Conservation (phyloP, 306 rosid species). For the Lupinus albus region DNA sequence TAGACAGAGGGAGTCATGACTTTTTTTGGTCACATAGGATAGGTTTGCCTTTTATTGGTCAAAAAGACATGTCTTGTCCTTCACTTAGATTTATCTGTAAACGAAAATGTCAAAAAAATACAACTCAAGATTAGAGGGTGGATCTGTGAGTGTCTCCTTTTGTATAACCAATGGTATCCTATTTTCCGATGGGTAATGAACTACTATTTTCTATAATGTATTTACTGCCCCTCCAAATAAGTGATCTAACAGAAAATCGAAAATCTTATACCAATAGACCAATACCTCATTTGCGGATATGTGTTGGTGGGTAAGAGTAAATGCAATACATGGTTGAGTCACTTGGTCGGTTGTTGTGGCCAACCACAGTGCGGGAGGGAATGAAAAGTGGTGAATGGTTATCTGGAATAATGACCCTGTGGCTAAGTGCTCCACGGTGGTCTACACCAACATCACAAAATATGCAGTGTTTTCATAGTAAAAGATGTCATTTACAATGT, state of each 20-base stretch:
- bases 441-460: neutral
- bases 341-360: conserved; percentile 22
- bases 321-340: too few relatives aligned
- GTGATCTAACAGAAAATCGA: too few relatives aligned
- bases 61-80: conserved; percentile 22
- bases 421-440: neutral
- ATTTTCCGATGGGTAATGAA: too few relatives aligned
- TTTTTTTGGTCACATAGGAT: conserved; percentile 21
- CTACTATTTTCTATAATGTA: too few relatives aligned
- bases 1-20: neutral
- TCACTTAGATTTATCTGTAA: neutral
- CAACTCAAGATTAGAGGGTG: neutral
- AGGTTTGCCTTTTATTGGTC: conserved; percentile 27
- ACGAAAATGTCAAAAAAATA: neutral
- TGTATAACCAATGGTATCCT: too few relatives aligned
- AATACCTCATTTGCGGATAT: too few relatives aligned
- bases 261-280: too few relatives aligned
- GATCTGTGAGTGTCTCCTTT: too few relatives aligned
- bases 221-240: too few relatives aligned
- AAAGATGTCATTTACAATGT: too few relatives aligned
- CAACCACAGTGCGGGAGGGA: conserved; percentile 19
- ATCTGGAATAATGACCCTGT: neutral
- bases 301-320: too few relatives aligned
- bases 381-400: neutral
- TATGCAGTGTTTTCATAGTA: too few relatives aligned